Base-by-base conservation (phyloP, 176 grass and related monocot species). In the Aegilops sharonensis region DNA sequence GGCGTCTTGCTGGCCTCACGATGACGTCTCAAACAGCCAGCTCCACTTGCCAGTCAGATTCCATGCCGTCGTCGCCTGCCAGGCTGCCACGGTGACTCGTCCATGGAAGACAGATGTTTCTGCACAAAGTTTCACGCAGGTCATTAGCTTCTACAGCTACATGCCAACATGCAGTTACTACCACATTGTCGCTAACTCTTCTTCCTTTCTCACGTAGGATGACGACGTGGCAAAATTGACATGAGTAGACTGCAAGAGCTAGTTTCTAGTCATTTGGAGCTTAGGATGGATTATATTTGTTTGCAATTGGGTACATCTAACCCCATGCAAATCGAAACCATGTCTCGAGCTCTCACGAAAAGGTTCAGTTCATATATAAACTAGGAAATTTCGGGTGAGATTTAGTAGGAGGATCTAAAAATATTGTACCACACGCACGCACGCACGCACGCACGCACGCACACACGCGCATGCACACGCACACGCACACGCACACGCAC, bases 1-100 rank as follows among this genome's bases (percentile, higher is more conserved):
- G 73, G 9, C 25, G 77, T 25, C 62, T 8, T 66, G 37, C 85
- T 77, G 89, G 80, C 85, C 18, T 31, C 77, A 81, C 11, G 17
- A 25, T 88, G 89, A 91, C 63, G 64, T 10, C 29, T 23, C 1
- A 75, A 20, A 15, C 9, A 3, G 43, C 43, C 5, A 68, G 43
- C 21, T 43, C 65, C 74, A 80, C 21, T 25, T 24, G 43, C 24
- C 59, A 21, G 32, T 11, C 34, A 77, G 61, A 59, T 71, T 75
- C 64, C 63, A 76, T 6, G 23, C 5, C 17, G 32, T 78, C 35
- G 18, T 54, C 60, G 72, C 72, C 72, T 5, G 72, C 72, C 72
- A 76, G 72, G 72, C 72, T 60, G 64, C 15, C 73, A 14, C 32
- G 82, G 42, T 8, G 82, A 43, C 67, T 66, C 34, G 59, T 82